phyloP scores from a whole-genome alignment of 257 asterid species.

The Gardenia jasminoides region DNA sequence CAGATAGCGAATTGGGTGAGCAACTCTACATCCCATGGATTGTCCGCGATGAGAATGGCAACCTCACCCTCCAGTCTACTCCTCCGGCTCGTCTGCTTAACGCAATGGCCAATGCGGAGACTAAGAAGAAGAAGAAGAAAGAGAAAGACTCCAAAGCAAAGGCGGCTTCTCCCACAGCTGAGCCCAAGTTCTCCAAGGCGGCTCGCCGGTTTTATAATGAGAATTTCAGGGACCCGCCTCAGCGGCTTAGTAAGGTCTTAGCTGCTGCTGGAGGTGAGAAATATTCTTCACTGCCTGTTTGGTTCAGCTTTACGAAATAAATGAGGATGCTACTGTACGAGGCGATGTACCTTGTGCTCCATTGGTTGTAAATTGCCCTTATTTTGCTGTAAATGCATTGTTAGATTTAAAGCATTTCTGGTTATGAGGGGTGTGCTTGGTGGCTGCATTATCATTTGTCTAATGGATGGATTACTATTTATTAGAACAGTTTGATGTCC shows the following conservation, averaged over 20 bases:
- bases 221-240: constrained; percentile 78
- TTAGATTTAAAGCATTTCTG: no score
- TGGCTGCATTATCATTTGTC: not conserved
- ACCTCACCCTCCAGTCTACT: constrained; percentile 42
- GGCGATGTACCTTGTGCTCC: not conserved
- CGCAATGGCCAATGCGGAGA: constrained; percentile 48
- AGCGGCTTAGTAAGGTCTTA: constrained; percentile 81
- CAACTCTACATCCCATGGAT: constrained; percentile 69
- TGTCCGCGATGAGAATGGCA: constrained; percentile 64
- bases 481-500: not conserved
- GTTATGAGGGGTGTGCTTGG: not conserved
- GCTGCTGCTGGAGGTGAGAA: constrained; percentile 95
- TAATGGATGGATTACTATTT: not conserved
- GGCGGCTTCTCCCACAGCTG: constrained; percentile 26
- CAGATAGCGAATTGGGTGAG: constrained; percentile 33
- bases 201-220: constrained; percentile 94
- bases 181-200: constrained; percentile 88
- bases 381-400: no score
- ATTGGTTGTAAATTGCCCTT: not conserved
- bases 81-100: constrained; percentile 59
- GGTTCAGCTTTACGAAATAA: no score
- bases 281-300: not conserved
- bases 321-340: not conserved
- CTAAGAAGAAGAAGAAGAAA: constrained; percentile 48
- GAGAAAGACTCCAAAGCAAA: constrained; percentile 30